Conservation (phyloP, 176 grass and related monocot genomes). For the Elaeis guineensis region DNA sequence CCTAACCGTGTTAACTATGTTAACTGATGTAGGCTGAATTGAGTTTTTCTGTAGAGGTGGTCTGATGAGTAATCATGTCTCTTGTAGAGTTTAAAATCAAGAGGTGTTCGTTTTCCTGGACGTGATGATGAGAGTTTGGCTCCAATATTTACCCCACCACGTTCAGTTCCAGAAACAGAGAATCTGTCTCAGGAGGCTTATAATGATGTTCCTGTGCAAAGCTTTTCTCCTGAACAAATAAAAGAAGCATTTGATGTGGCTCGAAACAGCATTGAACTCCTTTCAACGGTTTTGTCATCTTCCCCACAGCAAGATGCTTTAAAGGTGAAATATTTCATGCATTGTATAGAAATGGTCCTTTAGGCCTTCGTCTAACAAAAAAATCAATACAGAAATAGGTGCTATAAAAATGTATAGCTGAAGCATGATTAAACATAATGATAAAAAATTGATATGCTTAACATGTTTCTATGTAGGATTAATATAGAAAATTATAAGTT, state of each 20-base stretch:
- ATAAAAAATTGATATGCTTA: too few relatives aligned
- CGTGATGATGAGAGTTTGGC: slow-evolving; percentile 71
- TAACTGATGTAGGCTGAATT: too few relatives aligned
- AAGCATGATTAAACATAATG: too few relatives aligned
- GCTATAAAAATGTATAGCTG: too few relatives aligned
- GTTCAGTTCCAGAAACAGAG: slow-evolving; percentile 40
- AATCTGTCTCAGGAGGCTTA: slow-evolving; percentile 36
- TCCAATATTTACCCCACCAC: slow-evolving; percentile 80
- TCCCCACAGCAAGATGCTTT: slow-evolving; percentile 69
- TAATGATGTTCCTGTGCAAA: slow-evolving; percentile 40
- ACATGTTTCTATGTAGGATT: too few relatives aligned
- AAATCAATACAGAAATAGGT: too few relatives aligned
- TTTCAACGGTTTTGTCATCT: slow-evolving; percentile 80
- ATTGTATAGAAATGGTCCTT: background rate
- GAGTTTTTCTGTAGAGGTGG: too few relatives aligned
- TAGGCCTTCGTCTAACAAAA: too few relatives aligned
- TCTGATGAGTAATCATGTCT: background rate
- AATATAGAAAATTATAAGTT: too few relatives aligned
- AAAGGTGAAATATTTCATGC: slow-evolving; percentile 36
- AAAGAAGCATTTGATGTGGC: slow-evolving; percentile 76
- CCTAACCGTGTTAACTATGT: too few relatives aligned
- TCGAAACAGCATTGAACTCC: slow-evolving; percentile 79
- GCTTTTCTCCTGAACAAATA: slow-evolving; percentile 50
- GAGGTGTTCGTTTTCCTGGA: slow-evolving; percentile 75
- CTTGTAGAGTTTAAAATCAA: slow-evolving; percentile 80